Evolutionary conservation across 192 early-diverging fungal species (phyloP).

Genomic region (Mortierella hygrophila): DNA sequence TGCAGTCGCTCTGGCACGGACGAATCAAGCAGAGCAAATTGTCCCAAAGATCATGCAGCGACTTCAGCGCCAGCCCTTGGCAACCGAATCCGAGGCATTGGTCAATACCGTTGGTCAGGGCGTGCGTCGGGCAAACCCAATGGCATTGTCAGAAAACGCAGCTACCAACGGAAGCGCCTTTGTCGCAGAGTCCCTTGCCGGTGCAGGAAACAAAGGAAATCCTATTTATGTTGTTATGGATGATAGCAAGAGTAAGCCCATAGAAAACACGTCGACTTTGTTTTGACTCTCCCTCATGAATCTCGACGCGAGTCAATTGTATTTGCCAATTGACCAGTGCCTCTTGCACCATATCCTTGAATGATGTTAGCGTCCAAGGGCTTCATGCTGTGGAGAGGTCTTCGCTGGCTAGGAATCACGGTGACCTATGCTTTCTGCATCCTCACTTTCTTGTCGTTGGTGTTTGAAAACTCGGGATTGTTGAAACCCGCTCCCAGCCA

Average conservation of each 20-base stretch:
- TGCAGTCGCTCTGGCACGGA: slow-evolving; percentile 63
- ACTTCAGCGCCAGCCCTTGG: slow-evolving; percentile 55
- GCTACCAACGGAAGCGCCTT: slow-evolving; percentile 46
- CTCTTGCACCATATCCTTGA: background rate
- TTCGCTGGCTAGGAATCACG: slow-evolving; percentile 72
- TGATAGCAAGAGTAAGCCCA: slow-evolving; percentile 58
- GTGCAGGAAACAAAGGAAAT: slow-evolving; percentile 66
- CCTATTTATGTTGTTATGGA: slow-evolving; percentile 74
- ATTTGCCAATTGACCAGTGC: background rate
- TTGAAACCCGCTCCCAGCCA: slow-evolving; percentile 71
- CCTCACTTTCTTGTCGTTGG: slow-evolving; percentile 74
- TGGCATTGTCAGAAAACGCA: slow-evolving; percentile 14
- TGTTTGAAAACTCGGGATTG: slow-evolving; percentile 78
- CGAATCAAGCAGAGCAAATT: slow-evolving; percentile 66
- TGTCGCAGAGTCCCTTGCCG: slow-evolving; percentile 31
- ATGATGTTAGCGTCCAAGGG: slow-evolving; percentile 54
- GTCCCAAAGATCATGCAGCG: slow-evolving; percentile 67
- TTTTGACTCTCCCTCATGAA: no score
- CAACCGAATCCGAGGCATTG: slow-evolving; percentile 34
- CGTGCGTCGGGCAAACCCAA: slow-evolving; percentile 23
- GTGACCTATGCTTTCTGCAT: slow-evolving; percentile 79
- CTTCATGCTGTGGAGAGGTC: slow-evolving; percentile 69
- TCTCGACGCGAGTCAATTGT: background rate
- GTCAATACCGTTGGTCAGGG: slow-evolving; percentile 27
- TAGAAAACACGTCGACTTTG: no score